Evolutionary conservation across 1,284 basidiomycete species (phyloP), one percentile per base, ranked within the genome.

Genomic region (Boletus semigastroideus): DNA sequence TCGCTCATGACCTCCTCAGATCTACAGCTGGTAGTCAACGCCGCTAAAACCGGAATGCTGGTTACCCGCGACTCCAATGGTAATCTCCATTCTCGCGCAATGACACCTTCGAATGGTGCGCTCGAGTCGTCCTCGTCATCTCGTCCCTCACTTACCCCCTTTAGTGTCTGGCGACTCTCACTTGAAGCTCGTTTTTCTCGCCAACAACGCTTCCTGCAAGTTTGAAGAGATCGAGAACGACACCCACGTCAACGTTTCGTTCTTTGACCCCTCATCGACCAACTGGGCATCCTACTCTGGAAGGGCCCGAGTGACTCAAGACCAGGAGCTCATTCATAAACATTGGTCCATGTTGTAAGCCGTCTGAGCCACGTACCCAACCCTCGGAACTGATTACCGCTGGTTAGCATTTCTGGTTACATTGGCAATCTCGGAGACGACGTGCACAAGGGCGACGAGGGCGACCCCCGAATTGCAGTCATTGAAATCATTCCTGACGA

Each of bases 351-450:
- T 77, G 4, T 63, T 75, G 80, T 87, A 51, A 57, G 83, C n/a
- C 40, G n/a, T 28, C 14, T 13, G n/a, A 31, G 17, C 13, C n/a
- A n/a, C n/a, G n/a, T 12, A 5, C 7, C 27, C 7, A 5, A 34
- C 25, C 10, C 7, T 25, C 33, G 36, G 41, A 30, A 31, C 42
- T 55, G 42, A 57, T 27, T 25, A 8, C 43, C 22, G 2, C 19
- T 48, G 31, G 0, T 4, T 46, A 88, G 86, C 4, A 74, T 81
- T 40, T 72, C 83, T 12, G 89, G 87, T 0, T 96, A 92, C 82
- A 95, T 96, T 64, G 91, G 90, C 19, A 87, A 95, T 67, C 76
- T 94, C 55, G 85, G 86, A 43, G 94, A 96, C 60, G 91, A 90
- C n/a, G 73, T 88, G 16, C 91, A 94, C 70, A 90, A 85, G 56